A percentile compares a stretch with the other conserved stretches of the same genome.
Conservation (phyloP, 371 early-diverging fungal species). For the Rhizopus sp. region DNA sequence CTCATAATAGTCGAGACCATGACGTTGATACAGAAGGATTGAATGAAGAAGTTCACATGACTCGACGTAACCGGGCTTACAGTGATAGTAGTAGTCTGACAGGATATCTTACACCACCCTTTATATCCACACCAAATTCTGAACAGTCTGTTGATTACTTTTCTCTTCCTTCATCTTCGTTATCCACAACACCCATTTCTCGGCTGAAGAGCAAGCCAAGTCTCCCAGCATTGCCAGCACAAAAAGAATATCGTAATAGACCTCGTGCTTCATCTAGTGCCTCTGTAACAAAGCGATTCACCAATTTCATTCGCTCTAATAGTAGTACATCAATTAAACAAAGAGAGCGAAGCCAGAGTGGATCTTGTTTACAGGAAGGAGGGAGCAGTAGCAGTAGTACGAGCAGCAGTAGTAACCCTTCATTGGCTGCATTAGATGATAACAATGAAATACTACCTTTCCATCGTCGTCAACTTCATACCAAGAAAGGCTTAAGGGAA, state of each 20-base stretch:
- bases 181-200: slow-evolving; percentile 14
- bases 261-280: slow-evolving; percentile 27
- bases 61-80: slow-evolving; percentile 20
- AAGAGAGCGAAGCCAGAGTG: slow-evolving; percentile 13
- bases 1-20: background rate
- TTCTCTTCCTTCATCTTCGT: slow-evolving; percentile 1
- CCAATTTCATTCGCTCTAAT: slow-evolving; percentile 24
- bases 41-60: slow-evolving; percentile 1
- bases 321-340: slow-evolving; percentile 8
- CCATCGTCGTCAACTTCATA: background rate
- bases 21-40: slow-evolving; percentile 25
- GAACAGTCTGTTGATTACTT: slow-evolving; percentile 8
- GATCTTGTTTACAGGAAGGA: slow-evolving; percentile 11
- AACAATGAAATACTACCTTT: background rate
- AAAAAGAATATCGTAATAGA: slow-evolving; percentile 2
- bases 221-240: slow-evolving; percentile 20
- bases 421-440: background rate
- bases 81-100: slow-evolving; percentile 16
- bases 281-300: slow-evolving; percentile 26
- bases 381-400: background rate
- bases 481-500: background rate
- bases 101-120: slow-evolving; percentile 6
- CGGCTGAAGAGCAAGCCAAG: slow-evolving; percentile 23
- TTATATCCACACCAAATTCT: slow-evolving; percentile 3
- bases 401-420: background rate